Base-by-base conservation (phyloP, 768 basidiomycete species). In the Mrakia gelida region DNA sequence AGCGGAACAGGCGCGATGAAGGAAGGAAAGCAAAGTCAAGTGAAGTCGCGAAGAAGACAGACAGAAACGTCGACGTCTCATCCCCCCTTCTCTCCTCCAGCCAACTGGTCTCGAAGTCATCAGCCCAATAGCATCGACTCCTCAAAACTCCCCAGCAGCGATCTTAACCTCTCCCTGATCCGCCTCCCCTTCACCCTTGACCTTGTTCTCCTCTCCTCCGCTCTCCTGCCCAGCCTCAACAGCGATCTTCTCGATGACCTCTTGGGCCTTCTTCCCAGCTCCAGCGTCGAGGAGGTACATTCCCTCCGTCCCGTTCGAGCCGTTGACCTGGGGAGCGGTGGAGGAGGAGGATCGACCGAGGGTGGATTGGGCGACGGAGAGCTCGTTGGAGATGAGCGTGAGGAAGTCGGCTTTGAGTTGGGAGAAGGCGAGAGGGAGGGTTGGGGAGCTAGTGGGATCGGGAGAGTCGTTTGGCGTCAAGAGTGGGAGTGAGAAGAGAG, bases 341-440 rank as follows among this genome's bases (percentile, higher is more conserved):
- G 71, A 72, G 43, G 52, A 54, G 71, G 28, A 32, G 2, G 43
- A 26, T 26, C 38, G 34, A 41, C 67, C 67, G 67, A 70, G 26
- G 41, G 67, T 70, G 67, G 67, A 70, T 38, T 70, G 67, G 13
- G 38, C 67, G 41, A 70, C 67, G 1, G 67, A 70, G 26, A 70
- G 67, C 41, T 70, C 67, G 67, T 70, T 70, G 34, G 67, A 21
- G 16, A 70, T 70, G 34, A 70, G 41, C 23, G 67, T 43, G 34
- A 70, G 67, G 38, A 70, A 70, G 67, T 70, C 67, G 67, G 67
- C 3, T 38, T 43, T 70, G 67, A 70, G 38, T 23, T 70, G 67
- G 16, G 67, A 70, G 21, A 70, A 38, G 34, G 67, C 67, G 67
- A 70, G 67, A n/a, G 67, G 67, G 16, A 70, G 67, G 13, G 67